Conservation (phyloP, 352 stramenopile species). For the Globisporangium splendens region DNA sequence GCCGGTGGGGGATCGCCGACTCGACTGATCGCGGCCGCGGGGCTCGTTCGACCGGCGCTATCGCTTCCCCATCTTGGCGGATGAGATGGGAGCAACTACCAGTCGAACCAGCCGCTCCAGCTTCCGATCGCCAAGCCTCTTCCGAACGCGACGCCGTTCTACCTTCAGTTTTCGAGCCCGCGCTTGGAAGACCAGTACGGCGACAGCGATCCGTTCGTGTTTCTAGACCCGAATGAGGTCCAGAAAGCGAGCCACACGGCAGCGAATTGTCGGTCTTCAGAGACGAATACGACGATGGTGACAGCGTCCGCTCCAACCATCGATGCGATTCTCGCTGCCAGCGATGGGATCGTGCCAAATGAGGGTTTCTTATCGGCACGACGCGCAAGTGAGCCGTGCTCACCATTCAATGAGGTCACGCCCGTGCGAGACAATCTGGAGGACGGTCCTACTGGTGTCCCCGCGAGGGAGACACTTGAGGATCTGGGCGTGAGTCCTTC, state of each 20-base stretch:
- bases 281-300: not conserved
- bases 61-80: constrained; percentile 1
- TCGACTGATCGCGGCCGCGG: constrained; percentile 8
- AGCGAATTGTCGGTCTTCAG: not conserved
- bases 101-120: constrained; percentile 1
- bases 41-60: constrained; percentile 9
- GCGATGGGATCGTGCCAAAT: not conserved
- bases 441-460: not conserved
- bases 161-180: constrained; percentile 11
- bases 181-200: constrained; percentile 10
- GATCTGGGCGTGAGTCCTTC: not conserved
- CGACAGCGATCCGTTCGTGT: not conserved
- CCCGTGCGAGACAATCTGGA: not conserved
- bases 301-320: constrained; percentile 20
- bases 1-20: constrained; percentile 1
- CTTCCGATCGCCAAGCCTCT: constrained; percentile 7
- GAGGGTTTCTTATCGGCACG: not conserved
- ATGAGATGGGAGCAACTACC: constrained; percentile 1
- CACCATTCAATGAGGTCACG: not conserved
- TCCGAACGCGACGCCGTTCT: constrained; percentile 10
- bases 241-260: not conserved
- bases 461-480: not conserved
- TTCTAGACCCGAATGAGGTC: constrained; percentile 8
- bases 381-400: not conserved
- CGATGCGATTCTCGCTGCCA: not conserved